Evolutionary conservation across 441 rosid genomes (phyloP), one percentile per base, ranked within the genome.

Genomic region (Manihot esculenta): DNA sequence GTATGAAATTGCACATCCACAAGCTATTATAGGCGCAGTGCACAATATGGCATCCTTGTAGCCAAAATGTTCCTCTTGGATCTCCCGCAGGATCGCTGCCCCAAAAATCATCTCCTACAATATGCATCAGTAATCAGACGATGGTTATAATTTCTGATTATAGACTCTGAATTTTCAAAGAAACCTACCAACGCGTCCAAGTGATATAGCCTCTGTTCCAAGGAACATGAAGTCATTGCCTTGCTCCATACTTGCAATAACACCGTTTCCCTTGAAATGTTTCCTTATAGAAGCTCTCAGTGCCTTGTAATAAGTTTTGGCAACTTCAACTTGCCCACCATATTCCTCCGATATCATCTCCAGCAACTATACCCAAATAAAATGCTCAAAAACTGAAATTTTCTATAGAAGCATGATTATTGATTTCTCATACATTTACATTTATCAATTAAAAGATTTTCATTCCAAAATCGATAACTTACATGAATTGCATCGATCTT

Each of bases 211-310:
- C 75, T 93, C 94, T 0, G 94, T 93, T 12, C 98, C 98, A 49
- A 93, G 98, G 74, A 87, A 84, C 95, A 93, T 89, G 82, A 93
- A 91, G 72, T 93, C 98, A 77, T 93, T 93, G 73, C 97, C 85
- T 42, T 93, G 94, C 78, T 88, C 94, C 98, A 93, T 88, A 69
- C 98, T 93, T 0, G 98, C 97, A 50, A 91, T 89, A 24, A 91
- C 97, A 47, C 94, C 96, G 71, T 93, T 93, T 57, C 98, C 96
- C 15, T 85, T 79, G 79, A 93, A 91, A 76, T 93, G 91, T 80
- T 81, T 89, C 55, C 71, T 87, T 26, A 89, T 91, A 0, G 97
- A 91, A 10, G 81, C 84, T 10, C 93, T 85, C n/a, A 91, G 65
- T 3, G 94, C 96, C 72, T 87, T 85, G 85, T 7, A 93, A 79